Base-by-base conservation (phyloP, 306 rosid species). In the Bauhinia variegata region DNA sequence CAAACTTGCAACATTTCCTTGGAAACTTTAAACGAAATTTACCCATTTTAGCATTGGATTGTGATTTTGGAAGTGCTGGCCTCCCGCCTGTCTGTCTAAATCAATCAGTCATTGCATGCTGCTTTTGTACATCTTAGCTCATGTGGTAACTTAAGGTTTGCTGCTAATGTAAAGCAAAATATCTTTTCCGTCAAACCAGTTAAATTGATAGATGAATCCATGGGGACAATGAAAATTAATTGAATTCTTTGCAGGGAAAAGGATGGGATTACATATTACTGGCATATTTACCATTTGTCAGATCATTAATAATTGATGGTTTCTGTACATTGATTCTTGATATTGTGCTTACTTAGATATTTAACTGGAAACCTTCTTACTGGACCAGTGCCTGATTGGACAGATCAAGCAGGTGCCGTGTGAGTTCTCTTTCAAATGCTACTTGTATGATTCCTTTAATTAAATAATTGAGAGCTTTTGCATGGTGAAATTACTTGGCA, bases 301-400 rank as follows among this genome's bases (percentile, higher is more conserved):
- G 6, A 8, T 23, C 12, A 11, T 8, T 9, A 15, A 36, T 37
- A 53, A 17, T 37, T 51, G 17, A 41, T 43, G 17, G 7, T 14
- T n/a, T 51, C 12, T 33, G 6, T 11, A 49, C 32, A 28, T 65
- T 49, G 50, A 44, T 52, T 54, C 12, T 60, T 75, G 65, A 50
- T 58, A 43, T 49, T 57, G 9, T 51, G 62, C 15, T 58, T 10
- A 12, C 28, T 28, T 42, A 91, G 97, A 75, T 85, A 81, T 78
- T 82, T 91, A 58, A 86, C 91, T 44, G 89, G 95, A 80, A 88
- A 91, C 75, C 31, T 71, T 81, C 83, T 91, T 19, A 76, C 74
- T 5, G 97, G 96, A 68, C 0, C 23, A 0, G 54, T 81, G 63
- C 96, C 89, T 36, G 5, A 13, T 7, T 88, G 89, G 93, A 54